A percentile compares a stretch with the other conserved stretches of the same genome.
Conservation (phyloP, 352 stramenopile species). For the Plasmopara viticola region DNA sequence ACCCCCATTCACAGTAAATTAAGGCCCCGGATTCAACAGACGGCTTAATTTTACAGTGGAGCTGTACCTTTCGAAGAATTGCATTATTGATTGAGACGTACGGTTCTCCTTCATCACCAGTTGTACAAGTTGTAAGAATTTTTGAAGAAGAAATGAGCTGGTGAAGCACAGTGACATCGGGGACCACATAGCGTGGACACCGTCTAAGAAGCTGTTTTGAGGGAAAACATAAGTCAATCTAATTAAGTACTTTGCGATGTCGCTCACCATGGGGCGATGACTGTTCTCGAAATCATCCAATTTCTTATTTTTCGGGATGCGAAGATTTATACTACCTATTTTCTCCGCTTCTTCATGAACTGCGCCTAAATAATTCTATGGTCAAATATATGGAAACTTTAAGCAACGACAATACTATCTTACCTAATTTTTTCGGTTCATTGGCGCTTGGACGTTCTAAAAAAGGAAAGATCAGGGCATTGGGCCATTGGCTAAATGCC, state of each 20-base stretch:
- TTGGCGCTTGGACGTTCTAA: too few relatives aligned
- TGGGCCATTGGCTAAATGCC: slow-evolving; percentile 72
- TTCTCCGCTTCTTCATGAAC: slow-evolving; percentile 23
- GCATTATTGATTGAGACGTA: slow-evolving; percentile 82
- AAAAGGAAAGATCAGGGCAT: slow-evolving; percentile 75
- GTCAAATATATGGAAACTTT: not conserved
- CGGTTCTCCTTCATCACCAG: slow-evolving; percentile 54
- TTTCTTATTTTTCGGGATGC: slow-evolving; percentile 51
- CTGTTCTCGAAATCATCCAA: slow-evolving; percentile 35
- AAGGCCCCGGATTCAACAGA: not conserved
- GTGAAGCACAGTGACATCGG: slow-evolving; percentile 52
- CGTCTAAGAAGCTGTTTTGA: slow-evolving; percentile 46
- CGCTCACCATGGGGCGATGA: slow-evolving; percentile 32
- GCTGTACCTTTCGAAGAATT: slow-evolving; percentile 59
- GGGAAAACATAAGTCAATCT: not conserved
- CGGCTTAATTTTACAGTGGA: too few relatives aligned
- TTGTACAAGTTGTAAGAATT: slow-evolving; percentile 37
- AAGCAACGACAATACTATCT: not conserved
- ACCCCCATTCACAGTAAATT: not conserved
- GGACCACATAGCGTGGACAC: slow-evolving; percentile 44
- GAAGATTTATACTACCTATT: slow-evolving; percentile 35
- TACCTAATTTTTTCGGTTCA: not conserved
- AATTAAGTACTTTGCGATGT: slow-evolving; percentile 1
- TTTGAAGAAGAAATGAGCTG: slow-evolving; percentile 58
- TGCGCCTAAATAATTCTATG: slow-evolving; percentile 4